Conservation (phyloP, 805 yeast species). For the Jamesozyma hellenica region DNA sequence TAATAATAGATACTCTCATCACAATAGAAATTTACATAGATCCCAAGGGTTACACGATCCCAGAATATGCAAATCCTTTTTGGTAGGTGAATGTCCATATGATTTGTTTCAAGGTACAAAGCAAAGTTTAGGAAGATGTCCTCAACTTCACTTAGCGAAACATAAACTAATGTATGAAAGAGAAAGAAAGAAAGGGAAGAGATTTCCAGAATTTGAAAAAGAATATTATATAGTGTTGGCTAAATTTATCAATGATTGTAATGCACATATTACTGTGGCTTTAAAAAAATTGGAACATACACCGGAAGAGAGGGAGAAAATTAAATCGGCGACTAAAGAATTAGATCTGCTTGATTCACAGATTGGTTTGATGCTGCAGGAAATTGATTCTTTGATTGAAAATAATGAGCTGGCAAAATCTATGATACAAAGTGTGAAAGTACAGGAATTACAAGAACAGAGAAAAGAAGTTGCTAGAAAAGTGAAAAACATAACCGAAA, state of each 20-base stretch:
- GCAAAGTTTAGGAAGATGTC: slow-evolving; percentile 74
- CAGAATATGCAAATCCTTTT: slow-evolving; percentile 64
- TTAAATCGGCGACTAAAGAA: slow-evolving; percentile 44
- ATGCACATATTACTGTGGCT: slow-evolving; percentile 53
- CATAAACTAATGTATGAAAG: slow-evolving; percentile 61
- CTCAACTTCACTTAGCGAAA: slow-evolving; percentile 62
- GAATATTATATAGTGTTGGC: slow-evolving; percentile 40
- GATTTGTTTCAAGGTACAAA: slow-evolving; percentile 77
- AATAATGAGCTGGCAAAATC: slow-evolving; percentile 44
- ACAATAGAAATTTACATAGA: slow-evolving; percentile 9
- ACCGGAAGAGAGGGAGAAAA: slow-evolving; percentile 58
- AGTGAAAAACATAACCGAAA: slow-evolving; percentile 54
- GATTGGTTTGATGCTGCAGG: slow-evolving; percentile 59
- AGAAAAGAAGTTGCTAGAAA: slow-evolving; percentile 45
- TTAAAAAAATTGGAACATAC: slow-evolving; percentile 53
- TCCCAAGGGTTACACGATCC: slow-evolving; percentile 38
- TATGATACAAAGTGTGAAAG: slow-evolving; percentile 37
- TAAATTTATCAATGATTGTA: slow-evolving; percentile 54
- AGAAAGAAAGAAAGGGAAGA: slow-evolving; percentile 31
- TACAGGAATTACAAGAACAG: slow-evolving; percentile 37
- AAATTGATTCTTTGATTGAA: slow-evolving; percentile 43
- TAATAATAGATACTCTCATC: slow-evolving; percentile 11
- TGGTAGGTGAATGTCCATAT: slow-evolving; percentile 82
- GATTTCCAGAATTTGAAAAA: slow-evolving; percentile 37
- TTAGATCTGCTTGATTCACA: slow-evolving; percentile 52